Conservation (phyloP, 148 eudicot genomes). For the Cornus kousa region DNA sequence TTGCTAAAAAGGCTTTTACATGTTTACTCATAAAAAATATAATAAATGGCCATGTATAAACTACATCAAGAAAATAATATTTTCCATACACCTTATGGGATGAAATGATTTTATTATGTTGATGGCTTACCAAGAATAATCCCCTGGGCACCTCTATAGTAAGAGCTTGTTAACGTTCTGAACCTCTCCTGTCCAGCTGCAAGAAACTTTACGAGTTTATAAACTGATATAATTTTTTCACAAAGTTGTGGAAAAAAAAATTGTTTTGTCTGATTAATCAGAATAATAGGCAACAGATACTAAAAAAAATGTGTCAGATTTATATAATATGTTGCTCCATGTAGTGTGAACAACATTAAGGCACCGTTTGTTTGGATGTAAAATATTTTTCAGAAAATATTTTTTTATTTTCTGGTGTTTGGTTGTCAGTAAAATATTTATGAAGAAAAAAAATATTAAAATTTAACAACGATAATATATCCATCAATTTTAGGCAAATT, state of each 20-base stretch:
- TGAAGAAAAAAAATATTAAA: too few species aligned
- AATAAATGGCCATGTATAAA: not conserved
- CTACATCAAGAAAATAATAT: not conserved
- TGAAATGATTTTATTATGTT: conserved; percentile 3
- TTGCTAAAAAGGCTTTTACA: not conserved
- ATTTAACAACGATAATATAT: too few species aligned
- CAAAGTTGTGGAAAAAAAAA: not conserved
- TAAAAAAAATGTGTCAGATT: not conserved
- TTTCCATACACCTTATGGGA: too few species aligned
- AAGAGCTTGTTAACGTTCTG: conserved; percentile 92
- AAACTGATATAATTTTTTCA: not conserved
- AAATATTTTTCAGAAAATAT: too few species aligned
- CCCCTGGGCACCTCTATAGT: conserved; percentile 95
- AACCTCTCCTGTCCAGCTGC: conserved; percentile 99
- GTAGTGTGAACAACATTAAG: not conserved
- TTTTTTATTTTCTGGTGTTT: too few species aligned
- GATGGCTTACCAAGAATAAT: conserved; percentile 74
- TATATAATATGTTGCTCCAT: not conserved
- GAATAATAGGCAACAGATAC: not conserved
- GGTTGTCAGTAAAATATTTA: too few species aligned
- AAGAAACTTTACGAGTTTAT: conserved; percentile 20
- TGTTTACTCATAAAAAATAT: too few species aligned
- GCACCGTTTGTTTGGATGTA: not conserved
- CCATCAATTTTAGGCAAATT: too few species aligned
- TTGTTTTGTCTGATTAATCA: not conserved